Conservation (phyloP, 2,329 filamentous ascomycete genomes). For the Grosmannia serpens region DNA sequence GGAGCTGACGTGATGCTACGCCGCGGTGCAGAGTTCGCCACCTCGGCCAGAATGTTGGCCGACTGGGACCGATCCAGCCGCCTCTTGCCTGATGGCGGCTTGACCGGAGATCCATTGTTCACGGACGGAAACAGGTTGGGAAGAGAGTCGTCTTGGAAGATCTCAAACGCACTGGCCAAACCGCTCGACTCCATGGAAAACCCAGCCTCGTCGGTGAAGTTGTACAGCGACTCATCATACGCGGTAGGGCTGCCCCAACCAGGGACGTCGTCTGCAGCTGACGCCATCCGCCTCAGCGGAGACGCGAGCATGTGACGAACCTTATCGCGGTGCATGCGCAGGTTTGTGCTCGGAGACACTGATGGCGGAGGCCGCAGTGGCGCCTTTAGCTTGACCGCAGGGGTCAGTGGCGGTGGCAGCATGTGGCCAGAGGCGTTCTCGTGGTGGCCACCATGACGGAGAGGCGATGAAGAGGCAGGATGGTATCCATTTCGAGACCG, state of each 20-base stretch:
- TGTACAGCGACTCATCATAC: constrained; percentile 46
- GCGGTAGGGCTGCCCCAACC: constrained; percentile 55
- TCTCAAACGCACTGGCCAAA: constrained; percentile 37
- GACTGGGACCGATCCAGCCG: constrained; percentile 54
- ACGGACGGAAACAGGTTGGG: constrained; percentile 32
- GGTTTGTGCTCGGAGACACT: constrained; percentile 84
- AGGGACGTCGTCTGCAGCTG: constrained; percentile 21
- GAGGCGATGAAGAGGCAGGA: constrained; percentile 56
- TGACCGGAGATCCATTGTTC: constrained; percentile 53
- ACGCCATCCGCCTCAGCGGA: constrained; percentile 41
- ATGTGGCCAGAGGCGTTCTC: constrained; percentile 40
- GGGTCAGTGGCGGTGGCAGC: constrained; percentile 63
- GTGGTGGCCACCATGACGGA: constrained; percentile 36
- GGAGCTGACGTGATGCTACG: constrained; percentile 40
- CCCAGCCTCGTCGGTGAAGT: constrained; percentile 33
- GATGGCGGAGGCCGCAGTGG: constrained; percentile 53
- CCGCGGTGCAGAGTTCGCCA: constrained; percentile 41
- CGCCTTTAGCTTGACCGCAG: constrained; percentile 68
- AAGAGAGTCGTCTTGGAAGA: constrained; percentile 40
- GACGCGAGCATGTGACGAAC: constrained; percentile 75
- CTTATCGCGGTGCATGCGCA: constrained; percentile 75
- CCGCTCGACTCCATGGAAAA: constrained; percentile 37
- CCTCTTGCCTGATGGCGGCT: constrained; percentile 44
- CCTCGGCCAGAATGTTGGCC: constrained; percentile 48
- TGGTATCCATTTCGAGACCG: constrained; percentile 40